Base-by-base conservation (phyloP, 1,139 yeast species). In the Suhomyces wounanorum region DNA sequence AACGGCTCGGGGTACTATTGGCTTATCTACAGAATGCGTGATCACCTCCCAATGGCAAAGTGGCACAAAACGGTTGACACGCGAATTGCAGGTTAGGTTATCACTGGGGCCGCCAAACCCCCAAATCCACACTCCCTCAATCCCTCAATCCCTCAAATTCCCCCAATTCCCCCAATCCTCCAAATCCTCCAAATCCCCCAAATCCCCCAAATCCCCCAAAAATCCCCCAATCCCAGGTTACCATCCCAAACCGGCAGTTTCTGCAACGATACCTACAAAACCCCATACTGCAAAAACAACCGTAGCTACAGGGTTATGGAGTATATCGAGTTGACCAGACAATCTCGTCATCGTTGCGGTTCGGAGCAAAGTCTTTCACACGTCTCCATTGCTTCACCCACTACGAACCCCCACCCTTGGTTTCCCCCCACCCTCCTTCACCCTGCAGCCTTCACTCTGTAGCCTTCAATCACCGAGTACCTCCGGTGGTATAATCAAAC, bases 31-130 rank as follows among this genome's bases (percentile, higher is more conserved):
- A 31, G 25, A 41, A 41, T 41, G 44, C 30, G 30, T 41, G 44
- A 41, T 41, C 44, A 41, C 11, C 17, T 37, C 28, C 28, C 40
- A 13, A 25, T 8, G 14, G 31, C 21, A 3, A 9, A 21, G 23
- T 23, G 42, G n/a, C 35, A 40, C 42, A 40, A 40, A 39, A 26
- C 23, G 33, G 23, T 16, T 25, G 35, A 33, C 37, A 26, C 37
- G 36, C 31, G 37, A 30, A 17, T 41, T 41, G 44, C 44, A 41
- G 44, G 44, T 41, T 41, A 30, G 44, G 44, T 41, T 41, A 41
- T 41, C 44, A 10, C 18, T 33, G 6, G 23, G 23, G n/a, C n/a
- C n/a, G n/a, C n/a, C n/a, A n/a, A n/a, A n/a, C n/a, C n/a, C n/a
- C n/a, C n/a, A n/a, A n/a, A n/a, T n/a, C n/a, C n/a, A n/a, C n/a